Conservation (phyloP, 805 yeast species). For the Candida berthetii region DNA sequence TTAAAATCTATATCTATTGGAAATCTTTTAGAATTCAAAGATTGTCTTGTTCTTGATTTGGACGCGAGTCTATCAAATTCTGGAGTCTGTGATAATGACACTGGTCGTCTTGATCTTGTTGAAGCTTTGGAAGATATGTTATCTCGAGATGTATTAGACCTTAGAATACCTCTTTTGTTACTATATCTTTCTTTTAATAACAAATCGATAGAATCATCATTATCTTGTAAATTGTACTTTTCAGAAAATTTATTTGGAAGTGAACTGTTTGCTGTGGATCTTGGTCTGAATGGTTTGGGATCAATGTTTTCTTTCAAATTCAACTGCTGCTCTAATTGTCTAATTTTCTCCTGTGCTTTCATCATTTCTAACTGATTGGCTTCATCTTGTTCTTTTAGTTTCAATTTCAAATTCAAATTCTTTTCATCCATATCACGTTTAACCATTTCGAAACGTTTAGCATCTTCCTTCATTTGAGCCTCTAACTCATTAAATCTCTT, state of each 20-base stretch:
- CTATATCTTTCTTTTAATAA: neutral
- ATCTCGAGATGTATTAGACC: too few relatives aligned
- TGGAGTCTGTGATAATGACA: neutral
- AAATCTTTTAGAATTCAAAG: neutral
- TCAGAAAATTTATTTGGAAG: too few relatives aligned
- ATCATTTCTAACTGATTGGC: conserved; percentile 15
- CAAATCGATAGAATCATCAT: neutral
- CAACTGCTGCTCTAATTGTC: conserved; percentile 20
- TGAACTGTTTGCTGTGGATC: neutral
- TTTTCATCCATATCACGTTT: conserved; percentile 23
- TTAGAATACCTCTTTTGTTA: neutral
- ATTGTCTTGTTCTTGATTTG: neutral
- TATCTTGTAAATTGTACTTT: neutral
- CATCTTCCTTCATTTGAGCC: conserved; percentile 17
- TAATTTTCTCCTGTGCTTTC: conserved; percentile 19
- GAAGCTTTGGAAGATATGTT: neutral
- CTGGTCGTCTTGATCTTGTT: neutral
- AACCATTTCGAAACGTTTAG: conserved; percentile 19
- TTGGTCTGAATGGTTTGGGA: neutral
- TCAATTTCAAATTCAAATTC: conserved; percentile 16
- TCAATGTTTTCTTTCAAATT: conserved; percentile 1
- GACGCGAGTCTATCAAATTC: neutral
- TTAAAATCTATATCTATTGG: neutral
- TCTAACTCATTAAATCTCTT: conserved; percentile 9
- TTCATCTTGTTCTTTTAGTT: conserved; percentile 18